These are phyloP conservation scores for Hymenoscyphus repandus DNA, from an alignment of 2,329 filamentous ascomycete genomes.

Conservation along the genomic window DNA sequence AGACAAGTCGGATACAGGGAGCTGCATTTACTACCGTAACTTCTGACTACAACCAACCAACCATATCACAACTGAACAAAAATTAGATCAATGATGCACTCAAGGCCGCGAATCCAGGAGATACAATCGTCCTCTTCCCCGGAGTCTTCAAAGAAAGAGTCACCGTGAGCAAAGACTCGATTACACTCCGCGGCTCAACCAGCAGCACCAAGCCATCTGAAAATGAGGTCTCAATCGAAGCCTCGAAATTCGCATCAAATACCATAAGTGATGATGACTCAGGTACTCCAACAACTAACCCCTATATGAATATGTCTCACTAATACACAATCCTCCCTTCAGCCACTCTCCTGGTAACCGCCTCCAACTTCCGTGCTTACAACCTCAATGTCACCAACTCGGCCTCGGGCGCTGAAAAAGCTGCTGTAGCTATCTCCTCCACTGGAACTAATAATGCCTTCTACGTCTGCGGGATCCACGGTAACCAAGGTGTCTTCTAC, in stretches of 20 bases:
- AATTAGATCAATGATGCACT: constrained; percentile 15
- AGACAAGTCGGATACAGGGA: too few relatives aligned
- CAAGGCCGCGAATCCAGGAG: constrained; percentile 33
- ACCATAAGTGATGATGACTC: constrained; percentile 34
- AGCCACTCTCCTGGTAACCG: constrained; percentile 22
- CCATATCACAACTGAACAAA: too few relatives aligned
- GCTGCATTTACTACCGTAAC: too few relatives aligned
- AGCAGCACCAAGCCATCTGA: constrained; percentile 33
- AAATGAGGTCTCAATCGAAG: constrained; percentile 37
- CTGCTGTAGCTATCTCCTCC: constrained; percentile 46
- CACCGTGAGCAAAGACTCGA: constrained; percentile 39
- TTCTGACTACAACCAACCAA: too few relatives aligned
- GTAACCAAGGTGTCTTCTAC: constrained; percentile 49
- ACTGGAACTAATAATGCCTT: constrained; percentile 45
- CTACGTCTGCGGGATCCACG: constrained; percentile 47
- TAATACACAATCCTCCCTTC: too few relatives aligned
- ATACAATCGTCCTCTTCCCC: constrained; percentile 49
- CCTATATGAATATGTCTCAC: too few relatives aligned
- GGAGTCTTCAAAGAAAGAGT: constrained; percentile 52
- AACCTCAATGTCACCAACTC: constrained; percentile 51
- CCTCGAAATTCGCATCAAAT: too few relatives aligned
- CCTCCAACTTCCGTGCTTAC: constrained; percentile 48
- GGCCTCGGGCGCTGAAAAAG: constrained; percentile 41
- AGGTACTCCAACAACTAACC: constrained; percentile 2
- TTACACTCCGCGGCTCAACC: constrained; percentile 43